Base-by-base conservation (phyloP, 2,329 filamentous ascomycete genomes). In the Dactylonectria estremocensis region DNA sequence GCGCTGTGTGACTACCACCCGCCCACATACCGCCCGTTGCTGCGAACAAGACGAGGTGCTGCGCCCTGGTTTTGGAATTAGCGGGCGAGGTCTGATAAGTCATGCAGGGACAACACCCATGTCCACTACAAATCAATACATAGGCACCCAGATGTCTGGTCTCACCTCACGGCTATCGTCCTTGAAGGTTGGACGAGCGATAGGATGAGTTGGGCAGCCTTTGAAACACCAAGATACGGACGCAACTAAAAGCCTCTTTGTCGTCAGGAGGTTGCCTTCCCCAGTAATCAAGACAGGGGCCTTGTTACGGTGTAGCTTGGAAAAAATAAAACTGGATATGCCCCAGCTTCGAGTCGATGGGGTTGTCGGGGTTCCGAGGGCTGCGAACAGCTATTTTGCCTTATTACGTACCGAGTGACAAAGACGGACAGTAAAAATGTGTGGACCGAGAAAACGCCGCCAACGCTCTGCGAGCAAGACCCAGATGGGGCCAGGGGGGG, bases 361-460 rank as follows among this genome's bases (percentile, higher is more conserved):
- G 37, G 63, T 54, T 37, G 33, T 61, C 49, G 58, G 49, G 40
- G 40, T 48, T 59, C 24, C 57, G 58, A 57, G 52, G 52, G 37
- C 64, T 66, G 28, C 58, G 48, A 58, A 61, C 64, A 58, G 53
- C 58, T 52, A 66, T 66, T 66, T 61, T 53, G 57, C 57, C 40
- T 43, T 43, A 43, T 66, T 66, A 66, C 64, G 64, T 66, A 66
- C 64, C 63, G 16, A 61, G 53, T 66, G 54, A 66, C 52, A 66
- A 66, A 57, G 58, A 66, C 8, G 46, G 49, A 60, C 40, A 46
- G 45, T n/a, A 53, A 53, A 13, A 6, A 9, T 40, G 54, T 50
- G 63, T 61, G 63, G 64, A 66, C 64, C 64, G 58, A 61, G 58
- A 53, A 66, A 66, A 66, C 57, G 63, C 57, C 63, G 64, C 58